Evolutionary conservation across 129 eudicot genomes (phyloP), one percentile per base, ranked within the genome.

Genomic region (Apium graveolens): DNA sequence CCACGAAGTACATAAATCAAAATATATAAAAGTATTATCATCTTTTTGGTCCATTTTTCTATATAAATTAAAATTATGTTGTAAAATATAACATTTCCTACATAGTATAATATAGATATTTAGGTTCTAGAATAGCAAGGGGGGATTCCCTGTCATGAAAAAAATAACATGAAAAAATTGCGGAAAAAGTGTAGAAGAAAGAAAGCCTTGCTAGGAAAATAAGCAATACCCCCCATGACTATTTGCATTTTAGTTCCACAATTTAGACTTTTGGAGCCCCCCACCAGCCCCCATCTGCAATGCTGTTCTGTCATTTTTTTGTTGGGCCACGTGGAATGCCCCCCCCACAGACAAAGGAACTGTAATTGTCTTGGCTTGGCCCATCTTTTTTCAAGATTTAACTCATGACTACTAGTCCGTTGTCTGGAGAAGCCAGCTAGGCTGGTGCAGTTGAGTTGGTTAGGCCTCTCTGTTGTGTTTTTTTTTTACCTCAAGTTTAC

Each of bases 241-340:
- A n/a, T n/a, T n/a, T n/a, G n/a, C n/a, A n/a, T n/a, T 1, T 38
- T 20, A 70, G 75, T 70, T 34, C 75, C 18, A 70, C 45, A 21
- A 17, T 38, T 70, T 70, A 72, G 76, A 72, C 76, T 72, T 72
- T 41, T 72, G 35, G 29, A 71, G 75, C 32, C 37, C 5, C 20
- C 26, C 44, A 35, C 38, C 38, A 35, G 38, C 48, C 49, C 24
- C 45, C 48, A 38, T 27, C 18, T 38, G 11, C 32, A 21, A 21
- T 6, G 14, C 5, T 9, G 29, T 16, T 21, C 3, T 42, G 24
- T 27, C 48, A 26, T 4, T 24, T 41, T 38, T 26, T 20, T 24
- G 11, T 72, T 72, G 76, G 51, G 27, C 76, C 76, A 72, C 51
- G 76, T 72, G 32, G 49, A 37, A n/a, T n/a, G n/a, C 14, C 1